Conservation (phyloP, 2,329 filamentous ascomycete species). For the Pseudocercospora ulei region DNA sequence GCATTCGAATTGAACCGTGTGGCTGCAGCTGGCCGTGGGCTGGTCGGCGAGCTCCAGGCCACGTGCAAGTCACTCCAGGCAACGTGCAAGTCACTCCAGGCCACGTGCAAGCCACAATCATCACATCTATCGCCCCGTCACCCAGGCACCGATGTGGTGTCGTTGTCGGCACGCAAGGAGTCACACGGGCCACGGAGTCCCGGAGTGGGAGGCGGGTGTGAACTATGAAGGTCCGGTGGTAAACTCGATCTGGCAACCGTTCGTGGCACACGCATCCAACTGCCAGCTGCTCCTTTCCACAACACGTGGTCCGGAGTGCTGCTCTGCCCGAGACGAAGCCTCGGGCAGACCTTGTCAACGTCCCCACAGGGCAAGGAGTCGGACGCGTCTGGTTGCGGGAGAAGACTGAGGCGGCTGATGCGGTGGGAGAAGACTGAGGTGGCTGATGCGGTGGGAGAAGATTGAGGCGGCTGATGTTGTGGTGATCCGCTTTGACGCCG, state of each 20-base stretch:
- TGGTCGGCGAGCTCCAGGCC: too few species aligned
- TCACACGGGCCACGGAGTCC: conserved; percentile 27
- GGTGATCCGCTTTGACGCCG: too few species aligned
- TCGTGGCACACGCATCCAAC: conserved; percentile 23
- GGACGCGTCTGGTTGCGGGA: conserved; percentile 25
- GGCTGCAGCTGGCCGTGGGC: too few species aligned
- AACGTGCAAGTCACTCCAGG: too few species aligned
- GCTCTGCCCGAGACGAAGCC: conserved; percentile 28
- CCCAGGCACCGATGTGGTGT: neutral
- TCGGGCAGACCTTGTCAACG: conserved; percentile 29
- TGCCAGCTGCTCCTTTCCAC: conserved; percentile 27
- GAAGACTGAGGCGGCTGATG: too few species aligned
- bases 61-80: too few species aligned
- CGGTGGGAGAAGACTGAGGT: too few species aligned
- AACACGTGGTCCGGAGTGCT: conserved; percentile 28
- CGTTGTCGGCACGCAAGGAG: conserved; percentile 30
- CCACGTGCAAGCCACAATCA: too few species aligned
- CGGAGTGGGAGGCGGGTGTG: conserved; percentile 23
- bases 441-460: too few species aligned
- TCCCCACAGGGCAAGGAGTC: conserved; percentile 26
- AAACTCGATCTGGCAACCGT: conserved; percentile 26
- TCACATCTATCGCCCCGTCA: too few species aligned
- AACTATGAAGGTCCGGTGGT: conserved; percentile 32
- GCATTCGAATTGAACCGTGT: too few species aligned
- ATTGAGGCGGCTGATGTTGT: too few species aligned